Evolutionary conservation across 148 eudicot genomes (phyloP).

Genomic region (Fagopyrum esculentum): DNA sequence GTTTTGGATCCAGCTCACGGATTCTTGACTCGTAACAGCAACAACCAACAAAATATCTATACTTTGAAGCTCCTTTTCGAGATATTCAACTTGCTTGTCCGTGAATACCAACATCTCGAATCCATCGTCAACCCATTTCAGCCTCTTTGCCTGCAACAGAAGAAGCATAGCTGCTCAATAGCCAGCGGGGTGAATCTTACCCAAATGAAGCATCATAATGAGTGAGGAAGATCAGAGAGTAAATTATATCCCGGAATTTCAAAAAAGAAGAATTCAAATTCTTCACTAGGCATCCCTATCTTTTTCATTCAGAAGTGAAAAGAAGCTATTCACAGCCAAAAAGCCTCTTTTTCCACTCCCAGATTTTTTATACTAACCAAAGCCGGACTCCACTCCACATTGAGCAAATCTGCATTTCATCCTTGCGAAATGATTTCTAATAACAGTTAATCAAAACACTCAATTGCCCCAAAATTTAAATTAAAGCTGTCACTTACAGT

Average conservation of each 20-base stretch:
- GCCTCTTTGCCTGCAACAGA: constrained; percentile 50
- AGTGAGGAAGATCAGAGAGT: background rate
- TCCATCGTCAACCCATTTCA: constrained; percentile 85
- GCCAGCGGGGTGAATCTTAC: background rate
- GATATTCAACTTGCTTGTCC: constrained; percentile 32
- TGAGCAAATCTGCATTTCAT: background rate
- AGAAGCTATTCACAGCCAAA: background rate
- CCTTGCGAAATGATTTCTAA: background rate
- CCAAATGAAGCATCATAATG: background rate
- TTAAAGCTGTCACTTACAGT: constrained; percentile 42
- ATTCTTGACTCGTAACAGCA: constrained; percentile 55
- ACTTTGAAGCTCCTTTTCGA: constrained; percentile 31
- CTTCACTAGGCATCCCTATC: background rate
- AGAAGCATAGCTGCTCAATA: background rate
- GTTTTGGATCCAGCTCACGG: constrained; percentile 49
- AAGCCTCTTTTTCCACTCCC: background rate
- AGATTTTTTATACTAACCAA: background rate
- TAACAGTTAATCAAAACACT: background rate
- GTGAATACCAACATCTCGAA: constrained; percentile 65
- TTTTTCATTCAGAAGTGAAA: background rate
- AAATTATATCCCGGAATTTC: background rate
- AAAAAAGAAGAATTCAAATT: background rate
- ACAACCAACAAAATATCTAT: constrained; percentile 62
- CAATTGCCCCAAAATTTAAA: background rate
- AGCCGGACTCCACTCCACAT: background rate